These are phyloP conservation scores for Wickerhamomyces sp. DNA, from an alignment of 1,139 yeast genomes.

Conservation along the genomic window DNA sequence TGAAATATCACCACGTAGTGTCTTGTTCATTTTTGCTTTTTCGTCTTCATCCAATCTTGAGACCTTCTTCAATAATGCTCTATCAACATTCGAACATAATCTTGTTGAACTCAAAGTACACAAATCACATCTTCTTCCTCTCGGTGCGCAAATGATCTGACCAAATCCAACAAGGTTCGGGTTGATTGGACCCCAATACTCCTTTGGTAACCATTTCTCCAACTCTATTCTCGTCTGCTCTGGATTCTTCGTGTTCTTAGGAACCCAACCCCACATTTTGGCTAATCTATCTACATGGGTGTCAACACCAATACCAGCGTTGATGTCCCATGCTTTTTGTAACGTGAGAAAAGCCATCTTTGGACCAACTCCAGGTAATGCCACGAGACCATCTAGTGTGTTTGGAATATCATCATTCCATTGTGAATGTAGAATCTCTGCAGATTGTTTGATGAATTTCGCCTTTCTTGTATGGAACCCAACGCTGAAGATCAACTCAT, in stretches of 20 bases:
- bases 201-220: conserved; percentile 69
- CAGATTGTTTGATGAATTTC: conserved; percentile 56
- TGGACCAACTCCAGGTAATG: conserved; percentile 92
- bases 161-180: conserved; percentile 92
- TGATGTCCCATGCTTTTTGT: conserved; percentile 77
- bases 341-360: conserved; percentile 85
- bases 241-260: conserved; percentile 50
- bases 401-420: conserved; percentile 66
- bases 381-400: conserved; percentile 57
- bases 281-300: conserved; percentile 85
- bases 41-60: conserved; percentile 29
- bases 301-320: conserved; percentile 86
- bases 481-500: conserved; percentile 64
- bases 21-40: conserved; percentile 34
- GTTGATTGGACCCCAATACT: conserved; percentile 78
- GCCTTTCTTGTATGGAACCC: conserved; percentile 88
- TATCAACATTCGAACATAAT: conserved; percentile 49
- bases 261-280: conserved; percentile 78
- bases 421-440: conserved; percentile 44
- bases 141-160: conserved; percentile 77
- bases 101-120: conserved; percentile 52
- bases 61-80: conserved; percentile 34
- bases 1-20: conserved; percentile 25
- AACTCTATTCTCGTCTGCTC: conserved; percentile 68
- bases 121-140: conserved; percentile 67